Conservation (phyloP, 441 rosid genomes). For the Biscutella laevigata region DNA sequence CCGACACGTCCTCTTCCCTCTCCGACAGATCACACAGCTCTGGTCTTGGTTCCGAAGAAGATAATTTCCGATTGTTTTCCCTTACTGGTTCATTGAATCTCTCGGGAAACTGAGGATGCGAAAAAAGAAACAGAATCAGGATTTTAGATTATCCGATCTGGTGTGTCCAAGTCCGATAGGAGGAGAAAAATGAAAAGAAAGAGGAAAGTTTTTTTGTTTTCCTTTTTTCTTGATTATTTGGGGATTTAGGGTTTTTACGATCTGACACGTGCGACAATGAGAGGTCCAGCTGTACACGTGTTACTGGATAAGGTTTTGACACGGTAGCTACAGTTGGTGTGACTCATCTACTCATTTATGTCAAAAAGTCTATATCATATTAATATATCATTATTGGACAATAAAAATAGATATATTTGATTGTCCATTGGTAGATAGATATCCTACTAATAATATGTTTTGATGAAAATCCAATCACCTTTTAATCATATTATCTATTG, state of each 20-base stretch:
- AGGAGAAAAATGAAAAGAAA: constrained; percentile 19
- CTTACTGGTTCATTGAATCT: constrained; percentile 10
- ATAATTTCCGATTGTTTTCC: background rate
- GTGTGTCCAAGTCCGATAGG: constrained; percentile 30
- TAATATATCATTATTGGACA: too few relatives aligned
- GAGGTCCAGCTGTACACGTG: constrained; percentile 53
- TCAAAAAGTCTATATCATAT: too few relatives aligned
- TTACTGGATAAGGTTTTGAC: constrained; percentile 46
- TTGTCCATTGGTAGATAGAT: too few relatives aligned
- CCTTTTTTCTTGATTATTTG: background rate
- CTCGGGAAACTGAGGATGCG: constrained; percentile 1
- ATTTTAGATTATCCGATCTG: constrained; percentile 26
- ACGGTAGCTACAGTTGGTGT: constrained; percentile 27
- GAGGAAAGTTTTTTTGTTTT: constrained; percentile 23
- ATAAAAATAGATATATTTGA: too few relatives aligned
- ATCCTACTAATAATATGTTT: too few relatives aligned
- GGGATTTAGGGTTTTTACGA: constrained; percentile 39
- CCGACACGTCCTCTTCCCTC: constrained; percentile 14
- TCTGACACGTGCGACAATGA: constrained; percentile 49
- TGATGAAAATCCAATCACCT: too few relatives aligned
- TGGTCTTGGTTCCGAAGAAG: background rate
- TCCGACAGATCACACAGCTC: constrained; percentile 26
- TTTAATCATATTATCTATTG: too few relatives aligned
- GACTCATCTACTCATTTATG: constrained; percentile 23
- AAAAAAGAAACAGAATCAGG: background rate